phyloP scores from a whole-genome alignment of 2,329 filamentous ascomycete species.

The Trichophyton equinum region DNA sequence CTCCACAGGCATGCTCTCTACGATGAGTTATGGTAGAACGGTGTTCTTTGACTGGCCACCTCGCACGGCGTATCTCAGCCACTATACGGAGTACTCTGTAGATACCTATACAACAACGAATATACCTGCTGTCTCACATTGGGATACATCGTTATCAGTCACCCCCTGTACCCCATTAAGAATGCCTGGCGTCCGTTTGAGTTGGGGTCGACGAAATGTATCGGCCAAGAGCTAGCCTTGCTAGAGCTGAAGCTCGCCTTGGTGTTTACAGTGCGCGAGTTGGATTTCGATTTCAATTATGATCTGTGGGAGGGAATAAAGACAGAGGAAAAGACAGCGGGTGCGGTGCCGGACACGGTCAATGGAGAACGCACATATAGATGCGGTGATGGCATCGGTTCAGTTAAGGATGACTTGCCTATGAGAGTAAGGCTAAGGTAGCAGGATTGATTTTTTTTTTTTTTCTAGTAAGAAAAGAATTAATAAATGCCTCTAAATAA shows the following conservation, averaged over 20 bases:
- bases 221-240: conserved; percentile 39
- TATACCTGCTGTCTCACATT: no score
- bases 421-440: not conserved
- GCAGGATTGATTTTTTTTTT: no score
- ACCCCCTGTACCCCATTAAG: conserved; percentile 15
- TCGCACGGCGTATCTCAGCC: no score
- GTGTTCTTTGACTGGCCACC: no score
- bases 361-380: not conserved
- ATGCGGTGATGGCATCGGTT: not conserved
- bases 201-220: conserved; percentile 37
- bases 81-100: no score
- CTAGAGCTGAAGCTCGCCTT: conserved; percentile 28
- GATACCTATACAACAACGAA: no score
- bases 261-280: conserved; percentile 16
- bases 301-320: conserved; percentile 6
- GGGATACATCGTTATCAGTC: not conserved
- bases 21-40: no score
- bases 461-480: no score
- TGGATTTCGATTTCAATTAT: conserved; percentile 32
- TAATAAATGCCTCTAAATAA: no score
- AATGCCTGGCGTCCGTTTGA: conserved; percentile 40
- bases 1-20: no score
- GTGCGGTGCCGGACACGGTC: not conserved
- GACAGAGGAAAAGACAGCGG: not conserved
- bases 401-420: not conserved